Base-by-base conservation (phyloP, 2,329 filamentous ascomycete genomes). In the Chaetomiaceae sp. region DNA sequence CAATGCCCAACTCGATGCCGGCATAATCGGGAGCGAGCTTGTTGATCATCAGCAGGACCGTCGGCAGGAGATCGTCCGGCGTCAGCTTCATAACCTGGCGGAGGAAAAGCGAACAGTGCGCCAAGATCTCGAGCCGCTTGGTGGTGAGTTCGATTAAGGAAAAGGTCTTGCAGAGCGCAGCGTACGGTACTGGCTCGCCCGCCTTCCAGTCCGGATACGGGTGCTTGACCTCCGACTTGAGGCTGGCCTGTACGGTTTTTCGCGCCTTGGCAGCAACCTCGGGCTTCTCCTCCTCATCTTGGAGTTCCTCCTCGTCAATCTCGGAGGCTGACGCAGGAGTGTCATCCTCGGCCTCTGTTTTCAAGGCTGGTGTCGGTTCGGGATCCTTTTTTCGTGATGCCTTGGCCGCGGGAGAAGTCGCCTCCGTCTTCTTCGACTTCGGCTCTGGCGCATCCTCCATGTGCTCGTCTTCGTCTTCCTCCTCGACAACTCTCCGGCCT, bases 1-100 rank as follows among this genome's bases (percentile, higher is more conserved):
- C 93, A 58, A 98, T 98, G n/a, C 93, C 93, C 24, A 98, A 76
- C 67, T 98, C 93, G 52, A 98, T 90, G 17, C 93, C 93, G 35
- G 90, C 85, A 64, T 96, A 98, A 61, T 98, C 93, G 3, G 93
- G 91, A 2, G 93, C 93, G 20, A 98, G 79, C 65, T 97, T 97
- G 69, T 96, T 96, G 65, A 95, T 87, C 93, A 98, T 97, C 24
- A 98, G 79, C 52, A 95, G 75, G 19, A 97, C 83, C 0, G 88
- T 95, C 0, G 90, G 83, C 2, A 96, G 75, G 17, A 98, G 75
- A 62, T 98, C 93, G 14, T 83, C 75, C 0, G 93, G 93, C 0
- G 89, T 96, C 29, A 98, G 73, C 15, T 91, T 81, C 56, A 97
- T 75, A n/a, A 98, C 91, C 67, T 98, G 93, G 27, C 88, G 85